Evolutionary conservation across 345 rosid genomes (phyloP).

Genomic region (Salix purpurea): DNA sequence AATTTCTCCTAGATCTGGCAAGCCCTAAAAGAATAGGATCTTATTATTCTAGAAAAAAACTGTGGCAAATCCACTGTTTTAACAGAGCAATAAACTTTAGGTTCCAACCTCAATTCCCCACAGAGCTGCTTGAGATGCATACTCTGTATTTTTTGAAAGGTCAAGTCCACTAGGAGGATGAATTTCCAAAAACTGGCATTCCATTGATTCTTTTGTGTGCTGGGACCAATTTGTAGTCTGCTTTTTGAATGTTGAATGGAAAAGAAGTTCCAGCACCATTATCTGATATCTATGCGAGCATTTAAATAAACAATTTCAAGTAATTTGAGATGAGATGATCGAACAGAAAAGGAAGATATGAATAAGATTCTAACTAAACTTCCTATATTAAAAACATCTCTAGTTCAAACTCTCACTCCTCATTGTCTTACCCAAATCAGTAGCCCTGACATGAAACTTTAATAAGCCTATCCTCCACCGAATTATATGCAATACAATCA

Average conservation of each 20-base stretch:
- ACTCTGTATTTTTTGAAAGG: conserved; percentile 61
- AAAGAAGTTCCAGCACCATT: conserved; percentile 75
- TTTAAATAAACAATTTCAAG: not conserved
- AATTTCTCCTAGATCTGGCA: conserved; percentile 91
- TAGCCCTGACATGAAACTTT: not conserved
- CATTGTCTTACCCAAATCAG: not conserved
- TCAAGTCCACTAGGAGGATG: conserved; percentile 69
- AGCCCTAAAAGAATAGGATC: conserved; percentile 63
- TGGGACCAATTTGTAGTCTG: conserved; percentile 38
- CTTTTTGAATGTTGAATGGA: conserved; percentile 43
- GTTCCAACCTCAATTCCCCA: conserved; percentile 88
- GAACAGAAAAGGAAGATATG: not conserved
- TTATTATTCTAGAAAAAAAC: conserved; percentile 38
- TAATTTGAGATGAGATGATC: not conserved
- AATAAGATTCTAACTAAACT: not conserved
- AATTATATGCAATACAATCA: not conserved
- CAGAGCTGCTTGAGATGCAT: conserved; percentile 84
- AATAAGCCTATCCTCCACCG: not conserved
- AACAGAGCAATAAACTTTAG: conserved; percentile 11
- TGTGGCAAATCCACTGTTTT: not conserved
- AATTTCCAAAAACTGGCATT: conserved; percentile 60
- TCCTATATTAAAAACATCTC: not conserved
- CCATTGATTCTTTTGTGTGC: conserved; percentile 39
- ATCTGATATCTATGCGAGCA: conserved; percentile 70
- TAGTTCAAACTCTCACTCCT: not conserved